Conservation (phyloP, 1,139 yeast species). For the Pichia sp. region DNA sequence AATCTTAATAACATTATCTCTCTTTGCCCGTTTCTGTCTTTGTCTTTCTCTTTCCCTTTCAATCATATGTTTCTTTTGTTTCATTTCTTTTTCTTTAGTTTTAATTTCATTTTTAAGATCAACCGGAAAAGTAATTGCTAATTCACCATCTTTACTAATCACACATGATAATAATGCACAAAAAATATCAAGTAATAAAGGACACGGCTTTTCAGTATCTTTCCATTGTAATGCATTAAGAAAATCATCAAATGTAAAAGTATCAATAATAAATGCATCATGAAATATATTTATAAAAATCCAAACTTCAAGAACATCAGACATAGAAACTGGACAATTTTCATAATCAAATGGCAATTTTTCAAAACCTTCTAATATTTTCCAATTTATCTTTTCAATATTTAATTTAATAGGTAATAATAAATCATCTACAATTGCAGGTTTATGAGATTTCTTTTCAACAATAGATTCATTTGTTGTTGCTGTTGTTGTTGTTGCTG, state of each 20-base stretch:
- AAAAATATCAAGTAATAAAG: constrained; percentile 63
- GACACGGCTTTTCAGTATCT: constrained; percentile 45
- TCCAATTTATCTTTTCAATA: constrained; percentile 23
- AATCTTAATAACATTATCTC: neutral
- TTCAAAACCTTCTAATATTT: constrained; percentile 18
- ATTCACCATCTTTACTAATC: constrained; percentile 32
- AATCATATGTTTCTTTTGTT: constrained; percentile 19
- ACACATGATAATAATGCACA: constrained; percentile 52
- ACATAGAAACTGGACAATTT: constrained; percentile 16
- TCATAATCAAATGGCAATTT: constrained; percentile 14
- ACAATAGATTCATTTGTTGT: neutral
- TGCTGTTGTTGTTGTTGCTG: neutral
- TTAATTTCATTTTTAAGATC: constrained; percentile 26
- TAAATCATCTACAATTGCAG: constrained; percentile 26
- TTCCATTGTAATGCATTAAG: constrained; percentile 57
- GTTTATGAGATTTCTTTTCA: constrained; percentile 13
- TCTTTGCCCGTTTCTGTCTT: constrained; percentile 15
- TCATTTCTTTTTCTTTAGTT: constrained; percentile 14
- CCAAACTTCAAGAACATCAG: constrained; percentile 65
- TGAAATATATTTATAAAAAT: constrained; percentile 67
- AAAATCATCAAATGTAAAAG: constrained; percentile 77
- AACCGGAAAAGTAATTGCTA: constrained; percentile 30
- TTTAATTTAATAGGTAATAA: constrained; percentile 24
- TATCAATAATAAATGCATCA: constrained; percentile 56
- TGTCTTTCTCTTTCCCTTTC: constrained; percentile 20